A percentile compares a stretch with the other conserved stretches of the same genome.
Evolutionary conservation across 805 yeast species (phyloP).

Genomic region (Scheffersomyces stipitis): DNA sequence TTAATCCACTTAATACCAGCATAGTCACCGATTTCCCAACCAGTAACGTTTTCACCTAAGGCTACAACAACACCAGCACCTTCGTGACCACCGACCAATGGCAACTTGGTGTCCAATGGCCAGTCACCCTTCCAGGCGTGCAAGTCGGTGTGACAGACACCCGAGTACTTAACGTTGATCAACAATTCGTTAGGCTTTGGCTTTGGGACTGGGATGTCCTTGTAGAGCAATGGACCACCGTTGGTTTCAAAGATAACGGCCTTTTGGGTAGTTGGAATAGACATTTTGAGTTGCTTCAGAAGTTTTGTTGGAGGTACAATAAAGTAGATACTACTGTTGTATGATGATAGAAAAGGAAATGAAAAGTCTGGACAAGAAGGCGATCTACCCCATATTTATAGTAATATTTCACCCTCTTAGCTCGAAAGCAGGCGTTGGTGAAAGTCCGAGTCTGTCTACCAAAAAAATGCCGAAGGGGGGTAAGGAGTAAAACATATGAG

Average conservation of each 20-base stretch:
- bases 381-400: not conserved
- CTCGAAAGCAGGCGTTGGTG: no score
- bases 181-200: conserved; percentile 79
- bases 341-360: not conserved
- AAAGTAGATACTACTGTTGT: not conserved
- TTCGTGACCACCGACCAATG: conserved; percentile 86
- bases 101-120: conserved; percentile 75
- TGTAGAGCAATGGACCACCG: conserved; percentile 62
- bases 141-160: conserved; percentile 92
- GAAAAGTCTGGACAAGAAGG: not conserved
- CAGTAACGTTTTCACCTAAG: conserved; percentile 64
- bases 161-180: conserved; percentile 81
- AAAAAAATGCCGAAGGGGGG: no score
- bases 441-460: not conserved
- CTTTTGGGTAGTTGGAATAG: conserved; percentile 66
- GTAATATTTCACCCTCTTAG: not conserved
- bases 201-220: conserved; percentile 73
- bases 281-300: conserved; percentile 2
- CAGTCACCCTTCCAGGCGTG: conserved; percentile 96
- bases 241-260: conserved; percentile 67
- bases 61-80: conserved; percentile 88
- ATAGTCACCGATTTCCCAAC: conserved; percentile 74
- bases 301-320: not conserved
- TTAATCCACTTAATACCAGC: conserved; percentile 88
- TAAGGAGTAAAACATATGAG: no score